Evolutionary conservation across 208 protist species (phyloP).

Genomic region (Acanthamoeba lenticulata): DNA sequence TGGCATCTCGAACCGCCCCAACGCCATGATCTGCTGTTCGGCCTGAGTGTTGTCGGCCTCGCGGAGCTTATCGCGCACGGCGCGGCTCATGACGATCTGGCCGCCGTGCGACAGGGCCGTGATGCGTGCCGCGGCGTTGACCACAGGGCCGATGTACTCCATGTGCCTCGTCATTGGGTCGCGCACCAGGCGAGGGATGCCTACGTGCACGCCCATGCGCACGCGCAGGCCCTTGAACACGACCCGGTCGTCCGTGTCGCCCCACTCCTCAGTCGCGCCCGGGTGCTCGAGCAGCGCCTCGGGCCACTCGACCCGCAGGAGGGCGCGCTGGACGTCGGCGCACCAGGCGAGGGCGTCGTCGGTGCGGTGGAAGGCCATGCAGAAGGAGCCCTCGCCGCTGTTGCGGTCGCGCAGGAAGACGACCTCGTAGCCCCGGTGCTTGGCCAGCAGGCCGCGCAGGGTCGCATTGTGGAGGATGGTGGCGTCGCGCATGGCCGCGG

Average conservation of each 20-base stretch:
- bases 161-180: slow-evolving; percentile 52
- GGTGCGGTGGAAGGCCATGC: slow-evolving; percentile 63
- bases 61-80: neutral
- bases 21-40: neutral
- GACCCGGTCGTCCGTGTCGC: slow-evolving; percentile 38
- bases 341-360: neutral
- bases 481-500: slow-evolving; percentile 60
- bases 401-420: slow-evolving; percentile 39
- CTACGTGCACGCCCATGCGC: slow-evolving; percentile 56
- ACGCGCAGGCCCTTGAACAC: slow-evolving; percentile 56
- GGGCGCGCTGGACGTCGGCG: slow-evolving; percentile 21
- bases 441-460: neutral
- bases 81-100: slow-evolving; percentile 12
- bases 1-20: slow-evolving; percentile 61
- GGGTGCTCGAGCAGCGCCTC: slow-evolving; percentile 44
- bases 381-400: slow-evolving; percentile 68
- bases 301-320: slow-evolving; percentile 20
- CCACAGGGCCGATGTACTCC: slow-evolving; percentile 65
- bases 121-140: slow-evolving; percentile 52
- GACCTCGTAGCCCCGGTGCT: slow-evolving; percentile 56
- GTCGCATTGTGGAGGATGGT: slow-evolving; percentile 60
- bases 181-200: neutral
- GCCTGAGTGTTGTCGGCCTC: neutral
- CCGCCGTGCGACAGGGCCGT: slow-evolving; percentile 62
- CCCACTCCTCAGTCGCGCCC: slow-evolving; percentile 57